phyloP scores from a whole-genome alignment of 495 filamentous ascomycete species.

The Clohesyomyces aquaticus region DNA sequence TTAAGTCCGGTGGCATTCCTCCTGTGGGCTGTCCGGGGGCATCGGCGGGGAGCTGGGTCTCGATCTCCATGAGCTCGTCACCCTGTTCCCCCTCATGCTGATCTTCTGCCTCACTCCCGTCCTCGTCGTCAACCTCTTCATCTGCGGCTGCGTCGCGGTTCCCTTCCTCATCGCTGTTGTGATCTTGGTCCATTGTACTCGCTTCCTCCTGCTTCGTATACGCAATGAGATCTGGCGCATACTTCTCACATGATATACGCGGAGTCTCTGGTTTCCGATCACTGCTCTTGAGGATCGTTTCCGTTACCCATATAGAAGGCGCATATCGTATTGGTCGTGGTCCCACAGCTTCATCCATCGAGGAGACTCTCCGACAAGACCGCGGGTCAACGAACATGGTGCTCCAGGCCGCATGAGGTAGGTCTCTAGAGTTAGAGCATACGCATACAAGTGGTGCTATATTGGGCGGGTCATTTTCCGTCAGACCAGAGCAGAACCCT shows the following conservation, averaged over 20 bases:
- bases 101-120: background rate
- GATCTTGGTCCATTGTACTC: too few species aligned
- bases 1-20: too few species aligned
- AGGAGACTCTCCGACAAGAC: conserved; percentile 33
- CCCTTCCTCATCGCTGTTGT: background rate
- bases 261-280: too few species aligned
- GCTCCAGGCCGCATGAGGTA: conserved; percentile 39
- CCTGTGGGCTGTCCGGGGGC: too few species aligned
- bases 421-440: background rate
- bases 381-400: conserved; percentile 46
- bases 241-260: too few species aligned
- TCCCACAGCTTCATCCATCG: conserved; percentile 17
- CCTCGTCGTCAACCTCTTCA: background rate
- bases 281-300: background rate
- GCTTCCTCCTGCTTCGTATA: too few species aligned
- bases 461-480: background rate
- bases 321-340: background rate
- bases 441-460: background rate
- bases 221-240: too few species aligned
- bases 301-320: conserved; percentile 25
- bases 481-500: conserved; percentile 6
- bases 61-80: too few species aligned
- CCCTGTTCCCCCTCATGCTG: background rate
- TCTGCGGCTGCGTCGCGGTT: conserved; percentile 10
- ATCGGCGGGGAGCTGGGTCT: too few species aligned